These are phyloP conservation scores for Fomitopsis palustris DNA, from an alignment of 1,284 basidiomycete genomes.

Conservation along the genomic window DNA sequence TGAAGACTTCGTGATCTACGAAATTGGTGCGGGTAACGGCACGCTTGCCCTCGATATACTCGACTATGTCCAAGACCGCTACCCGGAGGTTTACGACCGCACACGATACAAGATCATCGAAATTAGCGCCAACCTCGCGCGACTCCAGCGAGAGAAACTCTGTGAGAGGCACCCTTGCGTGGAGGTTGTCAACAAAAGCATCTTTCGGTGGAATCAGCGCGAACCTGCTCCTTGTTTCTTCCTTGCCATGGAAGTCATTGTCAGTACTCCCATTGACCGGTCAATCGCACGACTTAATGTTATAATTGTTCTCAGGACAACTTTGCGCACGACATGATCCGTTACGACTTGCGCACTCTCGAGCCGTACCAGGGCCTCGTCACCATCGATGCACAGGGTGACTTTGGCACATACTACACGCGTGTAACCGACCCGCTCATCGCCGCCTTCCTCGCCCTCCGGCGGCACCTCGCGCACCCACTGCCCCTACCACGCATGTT, in stretches of 20 bases:
- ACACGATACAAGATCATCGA: conserved; percentile 94
- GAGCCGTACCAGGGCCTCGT: conserved; percentile 86
- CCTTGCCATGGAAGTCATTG: conserved; percentile 92
- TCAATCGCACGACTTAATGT: background rate
- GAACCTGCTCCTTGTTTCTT: conserved; percentile 89
- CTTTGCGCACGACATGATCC: conserved; percentile 93
- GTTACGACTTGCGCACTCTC: conserved; percentile 79
- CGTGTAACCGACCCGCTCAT: conserved; percentile 87
- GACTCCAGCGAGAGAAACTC: conserved; percentile 66
- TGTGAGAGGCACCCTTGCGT: conserved; percentile 57
- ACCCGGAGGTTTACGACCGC: conserved; percentile 90
- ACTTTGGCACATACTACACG: conserved; percentile 85
- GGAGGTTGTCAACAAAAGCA: conserved; percentile 75
- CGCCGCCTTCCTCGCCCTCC: conserved; percentile 63
- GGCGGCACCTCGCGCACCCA: conserved; percentile 51
- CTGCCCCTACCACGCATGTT: conserved; percentile 58
- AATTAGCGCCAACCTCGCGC: conserved; percentile 80
- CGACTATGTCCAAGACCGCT: conserved; percentile 70
- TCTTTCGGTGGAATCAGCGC: conserved; percentile 82
- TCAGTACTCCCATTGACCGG: conserved; percentile 37
- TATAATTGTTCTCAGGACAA: conserved; percentile 67
- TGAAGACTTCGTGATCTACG: conserved; percentile 93
- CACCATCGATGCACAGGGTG: conserved; percentile 77
- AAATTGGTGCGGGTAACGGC: conserved; percentile 97
- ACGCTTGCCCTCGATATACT: conserved; percentile 90